These are phyloP conservation scores for Microsporum audouinii DNA, from an alignment of 2,329 filamentous ascomycete species.

Conservation along the genomic window DNA sequence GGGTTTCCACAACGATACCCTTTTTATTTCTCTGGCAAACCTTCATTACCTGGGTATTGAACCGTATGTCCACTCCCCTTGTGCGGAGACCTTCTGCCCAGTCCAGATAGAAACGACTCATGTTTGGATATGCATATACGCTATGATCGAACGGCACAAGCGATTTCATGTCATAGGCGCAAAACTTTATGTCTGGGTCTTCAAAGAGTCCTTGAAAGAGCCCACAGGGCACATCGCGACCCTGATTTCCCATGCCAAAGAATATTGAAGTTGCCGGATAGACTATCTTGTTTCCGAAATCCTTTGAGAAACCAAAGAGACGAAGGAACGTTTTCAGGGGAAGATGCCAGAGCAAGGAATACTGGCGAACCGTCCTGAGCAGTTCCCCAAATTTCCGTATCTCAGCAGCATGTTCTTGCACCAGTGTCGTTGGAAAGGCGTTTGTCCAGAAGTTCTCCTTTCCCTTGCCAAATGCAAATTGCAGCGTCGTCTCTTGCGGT, in stretches of 20 bases:
- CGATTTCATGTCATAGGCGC: constrained; percentile 47
- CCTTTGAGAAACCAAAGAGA: constrained; percentile 56
- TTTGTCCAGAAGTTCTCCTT: constrained; percentile 50
- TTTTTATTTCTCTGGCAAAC: constrained; percentile 41
- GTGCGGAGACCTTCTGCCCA: constrained; percentile 43
- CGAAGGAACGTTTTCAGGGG: constrained; percentile 54
- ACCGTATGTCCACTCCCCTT: constrained; percentile 45
- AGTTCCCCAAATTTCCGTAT: constrained; percentile 45
- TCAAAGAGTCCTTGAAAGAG: constrained; percentile 53
- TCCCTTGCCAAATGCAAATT: constrained; percentile 51
- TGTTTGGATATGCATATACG: constrained; percentile 52
- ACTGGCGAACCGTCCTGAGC: constrained; percentile 44
- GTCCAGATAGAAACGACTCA: constrained; percentile 45
- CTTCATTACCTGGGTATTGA: constrained; percentile 43
- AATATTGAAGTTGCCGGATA: constrained; percentile 63
- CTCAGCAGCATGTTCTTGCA: constrained; percentile 45
- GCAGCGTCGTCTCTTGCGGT: constrained; percentile 47
- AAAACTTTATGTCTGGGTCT: constrained; percentile 49
- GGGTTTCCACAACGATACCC: constrained; percentile 38
- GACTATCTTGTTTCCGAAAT: constrained; percentile 60
- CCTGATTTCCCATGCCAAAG: constrained; percentile 63
- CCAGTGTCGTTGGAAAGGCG: constrained; percentile 46
- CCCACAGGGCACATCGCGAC: constrained; percentile 57
- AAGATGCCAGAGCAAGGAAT: constrained; percentile 46
- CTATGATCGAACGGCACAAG: constrained; percentile 44